Percentiles rank a stretch among this genome's conserved stretches.
Conservation (phyloP, 2,329 filamentous ascomycete genomes). For the Chalara sp. region DNA sequence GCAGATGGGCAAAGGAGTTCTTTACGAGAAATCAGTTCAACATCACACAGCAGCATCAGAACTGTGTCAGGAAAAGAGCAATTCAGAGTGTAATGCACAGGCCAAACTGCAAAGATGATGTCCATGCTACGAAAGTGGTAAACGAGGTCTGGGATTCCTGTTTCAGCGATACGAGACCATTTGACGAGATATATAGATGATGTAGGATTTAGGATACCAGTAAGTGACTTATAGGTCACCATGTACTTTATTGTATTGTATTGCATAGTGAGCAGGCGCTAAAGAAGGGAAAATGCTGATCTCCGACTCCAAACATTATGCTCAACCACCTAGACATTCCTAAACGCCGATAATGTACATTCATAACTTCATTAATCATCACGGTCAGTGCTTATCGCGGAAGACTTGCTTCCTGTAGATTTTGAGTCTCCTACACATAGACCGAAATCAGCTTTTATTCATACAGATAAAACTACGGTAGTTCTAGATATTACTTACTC, state of each 20-base stretch:
- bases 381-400: conserved; percentile 11
- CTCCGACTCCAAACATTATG: conserved; percentile 23
- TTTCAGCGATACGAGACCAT: conserved; percentile 87
- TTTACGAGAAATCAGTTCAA: conserved; percentile 81
- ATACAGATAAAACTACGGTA: too few species aligned
- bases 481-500: neutral
- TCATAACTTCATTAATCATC: conserved; percentile 22
- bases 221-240: neutral
- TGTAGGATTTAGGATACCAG: conserved; percentile 4
- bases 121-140: conserved; percentile 79
- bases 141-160: conserved; percentile 99
- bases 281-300: conserved; percentile 22
- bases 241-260: neutral
- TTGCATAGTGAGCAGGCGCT: neutral
- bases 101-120: conserved; percentile 76
- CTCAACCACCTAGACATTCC: conserved; percentile 8
- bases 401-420: conserved; percentile 24
- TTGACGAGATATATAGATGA: conserved; percentile 90
- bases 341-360: conserved; percentile 19
- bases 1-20: conserved; percentile 81
- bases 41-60: conserved; percentile 86
- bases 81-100: conserved; percentile 72
- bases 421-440: conserved; percentile 24
- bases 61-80: conserved; percentile 80
- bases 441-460: too few species aligned